phyloP scores from a whole-genome alignment of 192 early-diverging fungal species.

The Spizellomyces sp. region DNA sequence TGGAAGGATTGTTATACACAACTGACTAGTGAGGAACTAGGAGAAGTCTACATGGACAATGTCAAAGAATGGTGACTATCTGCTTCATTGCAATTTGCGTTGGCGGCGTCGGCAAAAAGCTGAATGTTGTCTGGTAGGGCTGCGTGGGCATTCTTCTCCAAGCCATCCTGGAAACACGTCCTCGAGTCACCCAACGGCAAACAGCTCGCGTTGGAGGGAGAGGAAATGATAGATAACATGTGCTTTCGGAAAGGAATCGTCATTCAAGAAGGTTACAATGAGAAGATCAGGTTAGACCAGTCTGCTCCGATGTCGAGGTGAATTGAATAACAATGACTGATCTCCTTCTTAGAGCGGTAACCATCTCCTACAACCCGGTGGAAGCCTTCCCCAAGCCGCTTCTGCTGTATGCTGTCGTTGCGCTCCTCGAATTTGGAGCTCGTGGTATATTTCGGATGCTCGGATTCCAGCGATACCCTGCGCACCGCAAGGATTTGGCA shows the following conservation, averaged over 20 bases:
- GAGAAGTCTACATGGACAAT: conserved; percentile 3
- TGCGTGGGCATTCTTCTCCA: background rate
- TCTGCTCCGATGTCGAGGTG: too few relatives aligned
- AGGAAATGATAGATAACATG: conserved; percentile 9
- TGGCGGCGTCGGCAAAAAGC: too few relatives aligned
- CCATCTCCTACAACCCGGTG: conserved; percentile 10
- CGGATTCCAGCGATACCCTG: conserved; percentile 4
- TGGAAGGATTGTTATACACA: conserved; percentile 5
- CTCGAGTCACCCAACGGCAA: background rate
- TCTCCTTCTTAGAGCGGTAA: background rate
- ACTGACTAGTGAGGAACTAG: background rate
- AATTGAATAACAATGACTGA: too few relatives aligned
- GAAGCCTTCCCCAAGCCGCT: conserved; percentile 20
- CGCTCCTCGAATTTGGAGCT: background rate
- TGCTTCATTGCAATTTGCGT: too few relatives aligned
- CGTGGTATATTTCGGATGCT: background rate
- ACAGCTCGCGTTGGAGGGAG: background rate
- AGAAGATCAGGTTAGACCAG: too few relatives aligned
- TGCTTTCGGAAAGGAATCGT: too few relatives aligned
- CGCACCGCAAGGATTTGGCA: background rate
- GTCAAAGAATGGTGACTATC: too few relatives aligned
- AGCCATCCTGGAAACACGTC: background rate
- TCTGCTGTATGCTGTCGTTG: conserved; percentile 3
- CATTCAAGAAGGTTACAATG: conserved; percentile 5
- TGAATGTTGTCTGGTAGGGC: background rate